These are phyloP conservation scores for Russula sp. DNA, from an alignment of 768 basidiomycete species.

Conservation along the genomic window DNA sequence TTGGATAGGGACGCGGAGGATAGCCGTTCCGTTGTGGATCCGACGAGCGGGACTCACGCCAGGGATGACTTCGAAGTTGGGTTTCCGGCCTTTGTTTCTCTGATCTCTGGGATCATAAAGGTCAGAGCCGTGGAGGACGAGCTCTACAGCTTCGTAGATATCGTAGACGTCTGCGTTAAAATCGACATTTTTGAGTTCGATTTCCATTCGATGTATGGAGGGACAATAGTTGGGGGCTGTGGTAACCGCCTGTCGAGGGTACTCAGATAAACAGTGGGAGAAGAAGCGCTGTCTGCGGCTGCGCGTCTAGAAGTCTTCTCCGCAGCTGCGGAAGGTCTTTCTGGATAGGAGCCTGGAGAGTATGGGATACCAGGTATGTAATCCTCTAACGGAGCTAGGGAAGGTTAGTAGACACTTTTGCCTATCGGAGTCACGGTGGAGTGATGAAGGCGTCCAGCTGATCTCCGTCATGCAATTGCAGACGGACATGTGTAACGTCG, in stretches of 20 bases:
- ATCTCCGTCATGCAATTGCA: background rate
- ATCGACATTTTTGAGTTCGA: conserved; percentile 33
- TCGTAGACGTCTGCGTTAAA: conserved; percentile 45
- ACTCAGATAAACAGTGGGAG: background rate
- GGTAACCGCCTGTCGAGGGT: background rate
- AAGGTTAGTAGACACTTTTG: background rate
- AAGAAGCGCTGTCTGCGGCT: background rate
- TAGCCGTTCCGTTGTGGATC: conserved; percentile 50
- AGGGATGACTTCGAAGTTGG: conserved; percentile 60
- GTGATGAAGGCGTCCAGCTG: background rate
- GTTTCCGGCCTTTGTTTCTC: conserved; percentile 27
- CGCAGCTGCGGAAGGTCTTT: background rate
- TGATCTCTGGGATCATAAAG: conserved; percentile 37
- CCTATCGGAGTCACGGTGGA: background rate
- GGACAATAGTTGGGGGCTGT: background rate
- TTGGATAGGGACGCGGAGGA: conserved; percentile 29
- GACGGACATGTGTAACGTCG: background rate
- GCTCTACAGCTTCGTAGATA: conserved; percentile 50
- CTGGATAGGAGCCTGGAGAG: background rate
- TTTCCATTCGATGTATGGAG: conserved; percentile 32
- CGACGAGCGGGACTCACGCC: conserved; percentile 44
- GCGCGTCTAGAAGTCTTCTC: background rate
- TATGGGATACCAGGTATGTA: too few relatives aligned
- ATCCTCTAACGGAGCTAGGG: too few relatives aligned
- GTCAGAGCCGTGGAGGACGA: conserved; percentile 50